Percentiles rank a stretch among this genome's conserved stretches.
These are phyloP conservation scores for Phialocephala sp. DNA, from an alignment of 2,329 filamentous ascomycete genomes.

Conservation along the genomic window DNA sequence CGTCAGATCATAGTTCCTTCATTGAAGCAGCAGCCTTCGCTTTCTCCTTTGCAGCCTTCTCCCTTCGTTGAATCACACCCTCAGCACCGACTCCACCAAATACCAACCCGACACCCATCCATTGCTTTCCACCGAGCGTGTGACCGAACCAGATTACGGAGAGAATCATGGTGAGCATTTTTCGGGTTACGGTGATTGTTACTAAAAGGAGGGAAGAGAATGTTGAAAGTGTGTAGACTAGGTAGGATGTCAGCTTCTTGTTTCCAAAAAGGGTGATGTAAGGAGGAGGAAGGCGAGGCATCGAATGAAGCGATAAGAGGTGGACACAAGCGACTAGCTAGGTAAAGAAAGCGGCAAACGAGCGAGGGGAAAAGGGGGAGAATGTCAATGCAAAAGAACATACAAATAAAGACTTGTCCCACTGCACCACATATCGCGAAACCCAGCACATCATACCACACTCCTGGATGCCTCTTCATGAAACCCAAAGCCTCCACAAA, in stretches of 20 bases:
- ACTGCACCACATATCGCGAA: slow-evolving; percentile 91
- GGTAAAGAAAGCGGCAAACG: neutral
- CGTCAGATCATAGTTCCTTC: slow-evolving; percentile 35
- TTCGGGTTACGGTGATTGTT: slow-evolving; percentile 95
- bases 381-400: slow-evolving; percentile 41
- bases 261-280: slow-evolving; percentile 4
- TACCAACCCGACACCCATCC: slow-evolving; percentile 88
- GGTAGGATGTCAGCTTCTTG: slow-evolving; percentile 5
- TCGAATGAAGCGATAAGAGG: neutral
- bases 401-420: slow-evolving; percentile 94
- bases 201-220: slow-evolving; percentile 93
- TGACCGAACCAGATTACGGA: slow-evolving; percentile 96
- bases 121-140: slow-evolving; percentile 84
- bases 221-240: slow-evolving; percentile 87
- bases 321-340: too few species aligned
- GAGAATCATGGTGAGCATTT: slow-evolving; percentile 99
- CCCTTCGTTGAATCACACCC: slow-evolving; percentile 76
- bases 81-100: slow-evolving; percentile 96
- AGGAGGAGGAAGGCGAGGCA: neutral
- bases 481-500: slow-evolving; percentile 80
- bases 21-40: slow-evolving; percentile 26
- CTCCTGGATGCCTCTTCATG: slow-evolving; percentile 77
- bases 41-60: slow-evolving; percentile 80
- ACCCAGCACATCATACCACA: slow-evolving; percentile 85
- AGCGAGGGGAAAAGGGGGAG: slow-evolving; percentile 8